Base-by-base conservation (phyloP, 2,329 filamentous ascomycete species). In the Canariomyces notabilis region DNA sequence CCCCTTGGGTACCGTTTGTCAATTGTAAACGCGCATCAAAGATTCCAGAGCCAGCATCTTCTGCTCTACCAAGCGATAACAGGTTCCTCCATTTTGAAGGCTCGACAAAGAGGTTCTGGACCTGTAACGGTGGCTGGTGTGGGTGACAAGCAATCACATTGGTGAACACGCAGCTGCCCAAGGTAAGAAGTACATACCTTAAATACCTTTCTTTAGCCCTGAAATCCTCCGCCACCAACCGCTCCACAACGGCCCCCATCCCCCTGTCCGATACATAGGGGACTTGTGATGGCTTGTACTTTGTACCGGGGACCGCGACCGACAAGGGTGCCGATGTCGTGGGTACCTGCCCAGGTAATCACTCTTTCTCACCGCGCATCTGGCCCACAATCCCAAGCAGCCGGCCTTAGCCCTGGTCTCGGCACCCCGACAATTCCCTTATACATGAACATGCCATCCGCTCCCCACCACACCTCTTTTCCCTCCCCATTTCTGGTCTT, bases 381-480 rank as follows among this genome's bases (percentile, higher is more conserved):
- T 42, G 43, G 41, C 41, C 48, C 54, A 46, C 52, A 29, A 53
- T 54, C 50, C 52, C 54, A 52, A 45, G 44, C 49, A 48, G 20
- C 49, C 44, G 32, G 54, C 48, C 48, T 46, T 49, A 48, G 44
- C 41, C 49, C 44, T 42, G 42, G 42, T 31, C 40, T 45, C 47
- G 34, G 49, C 44, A 40, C 47, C 44, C 48, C 51, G 49, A 52
- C 50, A 51, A 53, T 53, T 52, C 42, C 39, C 46, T 50, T 54
- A 58, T 53, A 59, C 57, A 59, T 55, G 52, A 52, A 52, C 53
- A 48, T 53, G 50, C 50, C 51, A 50, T 50, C 53, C 54, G 43
- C 54, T 54, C 57, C 55, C 54, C 57, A 57, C 55, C 51, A 54
- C 48, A 48, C 40, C 46, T 50, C 36, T 40, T 41, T 47, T 54